These are phyloP conservation scores for Aspergillus sojae DNA, from an alignment of 2,329 filamentous ascomycete genomes.

Conservation along the genomic window DNA sequence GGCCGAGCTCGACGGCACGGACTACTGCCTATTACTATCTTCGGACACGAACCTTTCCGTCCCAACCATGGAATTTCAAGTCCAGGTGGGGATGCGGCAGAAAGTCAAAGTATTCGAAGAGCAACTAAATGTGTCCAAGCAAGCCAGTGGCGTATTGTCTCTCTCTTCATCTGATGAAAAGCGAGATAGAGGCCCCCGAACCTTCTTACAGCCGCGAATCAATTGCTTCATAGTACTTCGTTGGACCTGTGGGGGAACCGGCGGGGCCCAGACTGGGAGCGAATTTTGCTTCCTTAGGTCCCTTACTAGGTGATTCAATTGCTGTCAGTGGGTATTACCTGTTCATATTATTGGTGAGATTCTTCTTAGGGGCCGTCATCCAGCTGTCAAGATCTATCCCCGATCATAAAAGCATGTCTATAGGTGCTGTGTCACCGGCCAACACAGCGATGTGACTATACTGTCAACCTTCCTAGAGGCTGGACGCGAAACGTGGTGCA, in stretches of 20 bases:
- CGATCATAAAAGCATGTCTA: not conserved
- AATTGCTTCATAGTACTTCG: not conserved
- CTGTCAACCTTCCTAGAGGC: not conserved
- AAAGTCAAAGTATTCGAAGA: not conserved
- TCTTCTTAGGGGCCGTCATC: not conserved
- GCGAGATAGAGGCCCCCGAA: not conserved
- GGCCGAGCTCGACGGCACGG: not conserved
- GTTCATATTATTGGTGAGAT: not conserved
- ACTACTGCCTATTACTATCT: not conserved
- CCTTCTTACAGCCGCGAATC: not conserved
- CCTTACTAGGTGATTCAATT: not conserved
- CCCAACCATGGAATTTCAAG: not conserved
- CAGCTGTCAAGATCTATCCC: not conserved
- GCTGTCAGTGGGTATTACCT: not conserved
- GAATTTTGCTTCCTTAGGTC: no score
- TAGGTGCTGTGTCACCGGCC: not conserved
- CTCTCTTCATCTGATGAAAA: not conserved
- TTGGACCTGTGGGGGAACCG: not conserved
- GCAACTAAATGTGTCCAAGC: not conserved
- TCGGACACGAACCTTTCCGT: not conserved
- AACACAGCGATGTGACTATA: not conserved
- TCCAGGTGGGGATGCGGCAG: not conserved
- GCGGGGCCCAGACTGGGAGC: not conserved
- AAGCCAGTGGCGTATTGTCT: not conserved
- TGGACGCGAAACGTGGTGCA: conserved; percentile 2